These are phyloP conservation scores for Aspergillus fumigatiaffinis DNA, from an alignment of 2,329 filamentous ascomycete species.

Conservation along the genomic window DNA sequence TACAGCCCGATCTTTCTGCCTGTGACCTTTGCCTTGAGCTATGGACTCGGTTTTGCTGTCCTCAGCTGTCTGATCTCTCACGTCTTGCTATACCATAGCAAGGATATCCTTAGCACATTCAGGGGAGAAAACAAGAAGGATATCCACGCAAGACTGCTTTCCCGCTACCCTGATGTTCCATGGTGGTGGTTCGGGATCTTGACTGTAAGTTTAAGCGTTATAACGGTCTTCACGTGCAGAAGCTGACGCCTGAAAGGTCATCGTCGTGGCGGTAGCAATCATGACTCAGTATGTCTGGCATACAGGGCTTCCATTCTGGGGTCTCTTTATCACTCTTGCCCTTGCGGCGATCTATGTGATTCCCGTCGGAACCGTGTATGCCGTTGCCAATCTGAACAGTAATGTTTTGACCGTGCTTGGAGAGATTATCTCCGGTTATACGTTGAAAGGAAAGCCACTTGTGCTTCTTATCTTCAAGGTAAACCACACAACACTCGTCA, in stretches of 20 bases:
- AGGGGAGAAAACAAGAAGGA: slow-evolving; percentile 29
- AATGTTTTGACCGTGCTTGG: slow-evolving; percentile 40
- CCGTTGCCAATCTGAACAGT: slow-evolving; percentile 38
- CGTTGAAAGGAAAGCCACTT: slow-evolving; percentile 38
- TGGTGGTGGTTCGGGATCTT: slow-evolving; percentile 38
- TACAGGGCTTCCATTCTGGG: slow-evolving; percentile 39
- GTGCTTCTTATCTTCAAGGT: slow-evolving; percentile 43
- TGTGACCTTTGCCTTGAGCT: slow-evolving; percentile 48
- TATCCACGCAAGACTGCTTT: slow-evolving; percentile 37
- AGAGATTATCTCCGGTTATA: slow-evolving; percentile 41
- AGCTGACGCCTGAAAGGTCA: slow-evolving; percentile 9
- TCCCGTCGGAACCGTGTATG: slow-evolving; percentile 40
- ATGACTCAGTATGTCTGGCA: slow-evolving; percentile 21
- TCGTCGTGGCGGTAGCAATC: slow-evolving; percentile 35
- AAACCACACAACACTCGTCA: slow-evolving; percentile 59
- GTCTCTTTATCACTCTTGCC: slow-evolving; percentile 35
- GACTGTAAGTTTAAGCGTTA: slow-evolving; percentile 14
- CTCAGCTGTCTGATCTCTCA: slow-evolving; percentile 46
- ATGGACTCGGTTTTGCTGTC: slow-evolving; percentile 62
- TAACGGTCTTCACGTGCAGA: background rate
- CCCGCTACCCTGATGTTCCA: slow-evolving; percentile 31
- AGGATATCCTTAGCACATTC: slow-evolving; percentile 18
- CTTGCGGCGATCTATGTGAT: slow-evolving; percentile 40
- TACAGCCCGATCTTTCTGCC: slow-evolving; percentile 61
- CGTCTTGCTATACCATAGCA: slow-evolving; percentile 17